These are phyloP conservation scores for Trametes punicea DNA, from an alignment of 768 basidiomycete species.

Conservation along the genomic window DNA sequence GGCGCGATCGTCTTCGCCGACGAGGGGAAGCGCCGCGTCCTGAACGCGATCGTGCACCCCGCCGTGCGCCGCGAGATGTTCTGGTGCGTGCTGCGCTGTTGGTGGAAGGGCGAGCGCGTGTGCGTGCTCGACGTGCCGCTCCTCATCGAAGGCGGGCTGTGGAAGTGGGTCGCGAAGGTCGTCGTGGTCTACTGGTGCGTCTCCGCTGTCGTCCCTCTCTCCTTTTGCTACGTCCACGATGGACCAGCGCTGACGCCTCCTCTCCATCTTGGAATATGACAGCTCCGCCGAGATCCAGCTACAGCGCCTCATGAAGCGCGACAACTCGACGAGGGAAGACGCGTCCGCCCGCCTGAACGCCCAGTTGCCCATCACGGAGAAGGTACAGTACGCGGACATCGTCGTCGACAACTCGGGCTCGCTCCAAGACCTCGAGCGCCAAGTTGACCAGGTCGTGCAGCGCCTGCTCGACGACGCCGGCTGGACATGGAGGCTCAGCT, in stretches of 20 bases:
- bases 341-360: constrained; percentile 74
- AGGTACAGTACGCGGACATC: constrained; percentile 79
- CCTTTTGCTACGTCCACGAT: neutral
- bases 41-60: constrained; percentile 90
- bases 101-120: constrained; percentile 74
- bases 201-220: neutral
- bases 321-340: constrained; percentile 58
- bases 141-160: constrained; percentile 84
- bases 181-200: constrained; percentile 90
- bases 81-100: constrained; percentile 60
- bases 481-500: constrained; percentile 59
- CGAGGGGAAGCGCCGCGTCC: constrained; percentile 57
- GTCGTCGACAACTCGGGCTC: constrained; percentile 90
- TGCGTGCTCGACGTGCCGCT: constrained; percentile 90
- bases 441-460: constrained; percentile 44
- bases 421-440: constrained; percentile 56
- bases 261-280: neutral
- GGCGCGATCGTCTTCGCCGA: constrained; percentile 86
- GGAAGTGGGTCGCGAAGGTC: constrained; percentile 78
- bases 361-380: constrained; percentile 76
- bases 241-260: neutral
- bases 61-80: constrained; percentile 81
- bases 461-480: constrained; percentile 45
- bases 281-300: constrained; percentile 86
- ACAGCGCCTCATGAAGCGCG: constrained; percentile 75